These are phyloP conservation scores for Alternaria sp. DNA, from an alignment of 2,329 filamentous ascomycete genomes.

Conservation along the genomic window DNA sequence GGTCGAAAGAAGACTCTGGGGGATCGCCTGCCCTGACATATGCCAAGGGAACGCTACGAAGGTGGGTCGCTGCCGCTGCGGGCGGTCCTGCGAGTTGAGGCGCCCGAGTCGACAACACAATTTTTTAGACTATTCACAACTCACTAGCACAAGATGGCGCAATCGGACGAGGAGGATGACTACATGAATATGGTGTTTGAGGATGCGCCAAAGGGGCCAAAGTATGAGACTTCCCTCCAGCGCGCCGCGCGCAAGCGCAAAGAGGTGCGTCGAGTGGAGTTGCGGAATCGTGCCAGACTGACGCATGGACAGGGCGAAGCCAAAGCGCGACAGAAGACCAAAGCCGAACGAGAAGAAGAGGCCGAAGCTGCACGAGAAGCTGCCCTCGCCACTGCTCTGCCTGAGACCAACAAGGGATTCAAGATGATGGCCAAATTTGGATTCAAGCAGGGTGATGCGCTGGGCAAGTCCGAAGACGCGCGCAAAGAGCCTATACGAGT, in stretches of 20 bases:
- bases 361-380: constrained; percentile 75
- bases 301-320: constrained; percentile 34
- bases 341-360: constrained; percentile 79
- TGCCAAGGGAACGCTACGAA: constrained; percentile 20
- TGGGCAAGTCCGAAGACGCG: constrained; percentile 68
- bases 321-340: constrained; percentile 66
- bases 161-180: constrained; percentile 79
- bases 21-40: constrained; percentile 15
- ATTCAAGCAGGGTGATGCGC: constrained; percentile 75
- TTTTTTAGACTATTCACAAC: not conserved
- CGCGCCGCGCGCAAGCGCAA: constrained; percentile 61
- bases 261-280: constrained; percentile 48
- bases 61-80: constrained; percentile 15
- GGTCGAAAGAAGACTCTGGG: constrained; percentile 18
- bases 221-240: constrained; percentile 69
- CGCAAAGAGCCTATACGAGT: constrained; percentile 77
- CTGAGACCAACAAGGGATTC: constrained; percentile 80
- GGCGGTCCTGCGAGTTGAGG: constrained; percentile 12
- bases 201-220: constrained; percentile 60
- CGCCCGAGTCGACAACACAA: constrained; percentile 4
- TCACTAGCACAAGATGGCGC: constrained; percentile 30
- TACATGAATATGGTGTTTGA: constrained; percentile 96
- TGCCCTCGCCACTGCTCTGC: constrained; percentile 75
- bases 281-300: constrained; percentile 10
- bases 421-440: constrained; percentile 98